Evolutionary conservation across 768 basidiomycete genomes (phyloP).

Genomic region (Galerina sulciceps): DNA sequence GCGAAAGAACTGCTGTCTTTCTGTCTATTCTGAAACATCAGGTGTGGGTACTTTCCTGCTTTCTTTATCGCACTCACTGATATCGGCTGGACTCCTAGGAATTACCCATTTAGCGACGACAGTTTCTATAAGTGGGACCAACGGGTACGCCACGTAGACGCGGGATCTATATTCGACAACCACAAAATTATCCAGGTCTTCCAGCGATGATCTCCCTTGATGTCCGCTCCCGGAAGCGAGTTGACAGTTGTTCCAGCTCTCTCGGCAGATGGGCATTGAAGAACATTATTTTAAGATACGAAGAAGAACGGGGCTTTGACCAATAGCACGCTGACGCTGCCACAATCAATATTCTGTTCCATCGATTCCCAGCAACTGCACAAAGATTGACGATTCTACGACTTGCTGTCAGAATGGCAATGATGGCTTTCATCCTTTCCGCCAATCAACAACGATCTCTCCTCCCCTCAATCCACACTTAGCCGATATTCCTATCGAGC

Average conservation of each 20-base stretch:
- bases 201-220: constrained; percentile 4
- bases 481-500: constrained; percentile 9
- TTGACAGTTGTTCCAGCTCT: constrained; percentile 5
- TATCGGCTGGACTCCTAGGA: neutral
- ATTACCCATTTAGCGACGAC: neutral
- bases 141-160: constrained; percentile 9
- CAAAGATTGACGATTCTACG: neutral
- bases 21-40: neutral
- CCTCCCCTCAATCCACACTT: constrained; percentile 15
- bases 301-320: neutral
- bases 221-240: neutral
- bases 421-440: constrained; percentile 4
- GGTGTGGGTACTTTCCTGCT: constrained; percentile 1
- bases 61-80: neutral
- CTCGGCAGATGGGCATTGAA: neutral
- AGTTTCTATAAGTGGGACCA: neutral
- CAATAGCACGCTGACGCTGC: neutral
- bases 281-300: neutral
- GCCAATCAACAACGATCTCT: constrained; percentile 5
- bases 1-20: neutral
- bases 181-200: neutral
- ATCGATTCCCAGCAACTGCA: neutral
- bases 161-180: neutral
- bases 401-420: constrained; percentile 9
- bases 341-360: neutral